phyloP scores from a whole-genome alignment of 208 protist species.

The Leishmania braziliensis region DNA sequence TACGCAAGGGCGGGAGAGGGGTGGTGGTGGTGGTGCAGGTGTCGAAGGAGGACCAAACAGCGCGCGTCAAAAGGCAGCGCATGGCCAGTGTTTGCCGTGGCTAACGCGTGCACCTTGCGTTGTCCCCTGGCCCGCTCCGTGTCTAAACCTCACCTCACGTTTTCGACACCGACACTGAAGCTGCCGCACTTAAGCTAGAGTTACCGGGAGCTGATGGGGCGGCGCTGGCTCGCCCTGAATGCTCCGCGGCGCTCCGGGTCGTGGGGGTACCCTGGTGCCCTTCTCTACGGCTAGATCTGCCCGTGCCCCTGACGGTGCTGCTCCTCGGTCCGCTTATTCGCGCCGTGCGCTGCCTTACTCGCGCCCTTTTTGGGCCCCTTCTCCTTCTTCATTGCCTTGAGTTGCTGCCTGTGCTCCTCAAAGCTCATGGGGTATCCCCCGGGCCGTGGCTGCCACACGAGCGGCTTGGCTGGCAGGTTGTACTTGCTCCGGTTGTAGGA shows the following conservation, averaged over 20 bases:
- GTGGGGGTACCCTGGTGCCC: neutral
- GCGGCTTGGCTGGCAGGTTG: slow-evolving; percentile 40
- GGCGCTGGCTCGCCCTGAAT: too few relatives aligned
- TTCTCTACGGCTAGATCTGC: slow-evolving; percentile 8
- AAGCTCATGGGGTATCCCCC: slow-evolving; percentile 45
- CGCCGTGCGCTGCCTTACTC: slow-evolving; percentile 31
- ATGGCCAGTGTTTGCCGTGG: too few relatives aligned
- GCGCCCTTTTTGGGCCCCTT: slow-evolving; percentile 27
- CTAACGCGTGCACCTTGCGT: neutral
- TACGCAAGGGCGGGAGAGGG: neutral
- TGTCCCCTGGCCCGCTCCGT: neutral
- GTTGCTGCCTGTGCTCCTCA: slow-evolving; percentile 41
- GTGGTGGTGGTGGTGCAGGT: neutral
- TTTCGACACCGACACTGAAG: neutral
- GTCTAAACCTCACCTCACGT: neutral
- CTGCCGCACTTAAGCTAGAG: neutral
- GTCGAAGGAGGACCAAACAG: neutral
- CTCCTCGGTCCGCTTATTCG: slow-evolving; percentile 23
- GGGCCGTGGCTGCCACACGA: slow-evolving; percentile 58
- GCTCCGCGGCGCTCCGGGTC: neutral
- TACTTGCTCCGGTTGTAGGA: slow-evolving; percentile 72
- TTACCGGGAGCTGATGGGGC: neutral
- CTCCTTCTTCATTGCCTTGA: slow-evolving; percentile 41
- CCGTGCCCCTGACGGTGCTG: slow-evolving; percentile 10
- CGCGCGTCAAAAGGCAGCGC: neutral